phyloP scores from a whole-genome alignment of 768 basidiomycete genomes.

The Tulasnella sp. region DNA sequence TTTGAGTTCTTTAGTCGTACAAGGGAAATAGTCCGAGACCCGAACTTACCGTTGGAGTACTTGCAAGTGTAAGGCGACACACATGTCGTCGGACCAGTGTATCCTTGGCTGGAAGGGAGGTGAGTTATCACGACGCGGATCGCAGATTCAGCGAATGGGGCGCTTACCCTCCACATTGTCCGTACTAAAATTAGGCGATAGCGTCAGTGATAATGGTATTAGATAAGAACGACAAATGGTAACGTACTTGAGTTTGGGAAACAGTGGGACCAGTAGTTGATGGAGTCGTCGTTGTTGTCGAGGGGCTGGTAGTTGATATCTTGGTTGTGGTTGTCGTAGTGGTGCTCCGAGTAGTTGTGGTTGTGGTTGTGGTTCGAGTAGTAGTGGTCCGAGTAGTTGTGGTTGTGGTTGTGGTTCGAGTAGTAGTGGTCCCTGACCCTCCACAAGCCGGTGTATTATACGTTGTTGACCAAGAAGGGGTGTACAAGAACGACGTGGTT shows the following conservation, averaged over 20 bases:
- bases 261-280: neutral
- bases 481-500: neutral
- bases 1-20: neutral
- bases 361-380: neutral
- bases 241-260: neutral
- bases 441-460: conserved; percentile 13
- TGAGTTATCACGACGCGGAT: neutral
- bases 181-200: neutral
- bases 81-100: conserved; percentile 11
- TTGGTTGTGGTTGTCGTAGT: neutral
- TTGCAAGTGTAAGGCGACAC: neutral
- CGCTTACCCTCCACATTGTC: neutral
- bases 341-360: neutral
- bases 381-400: neutral
- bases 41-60: neutral
- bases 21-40: neutral
- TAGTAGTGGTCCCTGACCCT: neutral
- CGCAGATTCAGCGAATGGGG: neutral
- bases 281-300: neutral
- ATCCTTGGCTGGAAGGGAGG: neutral
- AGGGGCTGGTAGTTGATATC: neutral
- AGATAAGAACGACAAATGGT: neutral
- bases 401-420: neutral
- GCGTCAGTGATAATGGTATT: neutral
- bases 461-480: conserved; percentile 18